Evolutionary conservation across 768 basidiomycete genomes (phyloP).

Genomic region (Agaricus sinodeliciosus): DNA sequence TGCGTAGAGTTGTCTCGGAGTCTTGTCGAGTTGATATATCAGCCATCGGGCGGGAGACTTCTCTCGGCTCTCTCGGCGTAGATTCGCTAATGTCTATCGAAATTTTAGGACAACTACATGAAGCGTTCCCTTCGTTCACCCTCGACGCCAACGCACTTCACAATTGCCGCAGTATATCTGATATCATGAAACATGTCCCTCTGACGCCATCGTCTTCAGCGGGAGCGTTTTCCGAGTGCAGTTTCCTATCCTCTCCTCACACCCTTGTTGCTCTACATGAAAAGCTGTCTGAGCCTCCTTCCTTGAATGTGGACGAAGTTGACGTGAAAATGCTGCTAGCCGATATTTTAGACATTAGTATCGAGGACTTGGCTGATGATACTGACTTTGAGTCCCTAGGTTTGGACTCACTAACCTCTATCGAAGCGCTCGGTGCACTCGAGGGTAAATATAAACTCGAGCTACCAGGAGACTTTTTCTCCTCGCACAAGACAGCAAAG

Average conservation of each 20-base stretch:
- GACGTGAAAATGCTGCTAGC: slow-evolving; percentile 36
- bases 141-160: slow-evolving; percentile 2
- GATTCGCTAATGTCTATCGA: slow-evolving; percentile 13
- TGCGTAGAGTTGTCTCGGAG: slow-evolving; percentile 5
- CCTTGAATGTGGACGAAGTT: slow-evolving; percentile 17
- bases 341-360: slow-evolving; percentile 36
- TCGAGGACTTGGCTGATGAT: slow-evolving; percentile 34
- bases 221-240: slow-evolving; percentile 1
- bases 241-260: slow-evolving; percentile 25
- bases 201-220: background rate
- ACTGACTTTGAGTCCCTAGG: slow-evolving; percentile 45
- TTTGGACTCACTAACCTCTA: slow-evolving; percentile 58
- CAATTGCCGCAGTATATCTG: slow-evolving; percentile 8
- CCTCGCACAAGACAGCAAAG: slow-evolving; percentile 30
- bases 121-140: slow-evolving; percentile 5
- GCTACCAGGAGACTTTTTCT: slow-evolving; percentile 41
- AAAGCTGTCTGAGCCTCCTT: slow-evolving; percentile 15
- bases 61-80: slow-evolving; percentile 7
- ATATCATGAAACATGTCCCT: slow-evolving; percentile 6
- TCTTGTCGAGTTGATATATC: background rate
- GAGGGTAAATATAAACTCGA: slow-evolving; percentile 32
- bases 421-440: slow-evolving; percentile 50
- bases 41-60: slow-evolving; percentile 3
- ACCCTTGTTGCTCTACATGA: slow-evolving; percentile 34
- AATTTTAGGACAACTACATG: slow-evolving; percentile 9